These are phyloP conservation scores for Yarrowia hollandica DNA, from an alignment of 805 yeast genomes.

Conservation along the genomic window DNA sequence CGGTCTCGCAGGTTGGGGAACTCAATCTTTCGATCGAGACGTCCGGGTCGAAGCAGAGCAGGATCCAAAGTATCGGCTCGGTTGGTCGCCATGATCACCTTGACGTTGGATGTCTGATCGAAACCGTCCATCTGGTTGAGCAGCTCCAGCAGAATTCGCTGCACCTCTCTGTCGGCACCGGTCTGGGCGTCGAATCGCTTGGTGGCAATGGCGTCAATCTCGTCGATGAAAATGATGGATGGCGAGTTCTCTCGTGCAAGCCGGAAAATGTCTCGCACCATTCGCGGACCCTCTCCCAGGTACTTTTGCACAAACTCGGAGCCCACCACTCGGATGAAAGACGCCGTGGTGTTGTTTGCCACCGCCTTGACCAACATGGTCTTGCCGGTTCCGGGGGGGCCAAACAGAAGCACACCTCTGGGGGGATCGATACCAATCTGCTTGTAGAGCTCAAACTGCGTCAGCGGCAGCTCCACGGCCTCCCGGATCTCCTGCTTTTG, in stretches of 20 bases:
- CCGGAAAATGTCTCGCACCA: conserved; percentile 98
- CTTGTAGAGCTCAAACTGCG: conserved; percentile 92
- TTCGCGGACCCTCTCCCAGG: conserved; percentile 98
- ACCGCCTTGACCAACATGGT: conserved; percentile 99
- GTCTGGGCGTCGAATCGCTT: conserved; percentile 99
- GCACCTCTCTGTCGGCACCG: conserved; percentile 99
- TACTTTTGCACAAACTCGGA: conserved; percentile 98
- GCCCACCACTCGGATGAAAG: conserved; percentile 95
- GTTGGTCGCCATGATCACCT: conserved; percentile 98
- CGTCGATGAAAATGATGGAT: conserved; percentile 95
- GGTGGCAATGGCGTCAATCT: conserved; percentile 98
- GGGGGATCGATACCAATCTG: conserved; percentile 99
- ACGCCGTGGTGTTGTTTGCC: conserved; percentile 93
- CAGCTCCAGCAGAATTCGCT: conserved; percentile 92
- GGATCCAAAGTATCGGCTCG: conserved; percentile 99
- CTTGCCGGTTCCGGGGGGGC: conserved; percentile 99
- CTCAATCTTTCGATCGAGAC: conserved; percentile 96
- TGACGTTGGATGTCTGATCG: conserved; percentile 91
- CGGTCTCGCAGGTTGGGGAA: conserved; percentile 95
- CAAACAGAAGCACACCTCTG: conserved; percentile 93
- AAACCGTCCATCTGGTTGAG: conserved; percentile 99
- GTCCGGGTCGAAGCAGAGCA: conserved; percentile 96
- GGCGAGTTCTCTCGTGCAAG: conserved; percentile 98
- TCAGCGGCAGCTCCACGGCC: conserved; percentile 94
- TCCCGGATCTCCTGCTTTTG: conserved; percentile 98